A percentile compares a stretch with the other conserved stretches of the same genome.
phyloP scores from a whole-genome alignment of 2,329 filamentous ascomycete species.

The Byssothecium circinans region DNA sequence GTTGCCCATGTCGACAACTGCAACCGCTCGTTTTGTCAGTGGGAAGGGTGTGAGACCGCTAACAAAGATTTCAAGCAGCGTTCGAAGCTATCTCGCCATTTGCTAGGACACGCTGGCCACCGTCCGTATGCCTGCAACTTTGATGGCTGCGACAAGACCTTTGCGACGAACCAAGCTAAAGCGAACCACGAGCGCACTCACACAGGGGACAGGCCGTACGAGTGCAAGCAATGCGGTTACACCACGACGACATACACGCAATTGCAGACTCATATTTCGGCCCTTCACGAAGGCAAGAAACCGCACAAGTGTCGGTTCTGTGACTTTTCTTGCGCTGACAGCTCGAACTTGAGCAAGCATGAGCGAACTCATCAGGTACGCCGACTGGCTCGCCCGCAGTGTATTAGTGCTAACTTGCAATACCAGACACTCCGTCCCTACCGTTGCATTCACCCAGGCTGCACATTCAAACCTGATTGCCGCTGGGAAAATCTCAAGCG shows the following conservation, averaged over 20 bases:
- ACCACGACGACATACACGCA: constrained; percentile 45
- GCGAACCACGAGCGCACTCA: constrained; percentile 45
- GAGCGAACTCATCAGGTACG: constrained; percentile 41
- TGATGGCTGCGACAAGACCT: constrained; percentile 40
- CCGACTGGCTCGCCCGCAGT: background rate
- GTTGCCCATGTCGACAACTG: constrained; percentile 39
- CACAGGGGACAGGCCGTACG: constrained; percentile 40
- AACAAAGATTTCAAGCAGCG: constrained; percentile 45
- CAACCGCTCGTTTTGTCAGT: constrained; percentile 39
- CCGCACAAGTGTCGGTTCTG: constrained; percentile 43
- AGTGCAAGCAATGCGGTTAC: constrained; percentile 41
- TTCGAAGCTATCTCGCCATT: constrained; percentile 42
- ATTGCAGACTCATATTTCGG: constrained; percentile 42
- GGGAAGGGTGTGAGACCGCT: constrained; percentile 38
- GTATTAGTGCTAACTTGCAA: too few relatives aligned
- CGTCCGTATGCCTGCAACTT: constrained; percentile 42
- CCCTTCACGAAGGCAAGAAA: constrained; percentile 41
- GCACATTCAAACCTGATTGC: constrained; percentile 43
- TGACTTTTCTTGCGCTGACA: constrained; percentile 43
- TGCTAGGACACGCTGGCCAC: constrained; percentile 42
- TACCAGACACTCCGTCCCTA: constrained; percentile 39
- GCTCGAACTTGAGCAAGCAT: constrained; percentile 42
- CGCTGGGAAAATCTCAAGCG: constrained; percentile 46
- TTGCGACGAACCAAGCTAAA: constrained; percentile 45
- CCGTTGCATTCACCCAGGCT: constrained; percentile 40